Conservation (phyloP, 2,329 filamentous ascomycete species). For the Myotisia sp. region DNA sequence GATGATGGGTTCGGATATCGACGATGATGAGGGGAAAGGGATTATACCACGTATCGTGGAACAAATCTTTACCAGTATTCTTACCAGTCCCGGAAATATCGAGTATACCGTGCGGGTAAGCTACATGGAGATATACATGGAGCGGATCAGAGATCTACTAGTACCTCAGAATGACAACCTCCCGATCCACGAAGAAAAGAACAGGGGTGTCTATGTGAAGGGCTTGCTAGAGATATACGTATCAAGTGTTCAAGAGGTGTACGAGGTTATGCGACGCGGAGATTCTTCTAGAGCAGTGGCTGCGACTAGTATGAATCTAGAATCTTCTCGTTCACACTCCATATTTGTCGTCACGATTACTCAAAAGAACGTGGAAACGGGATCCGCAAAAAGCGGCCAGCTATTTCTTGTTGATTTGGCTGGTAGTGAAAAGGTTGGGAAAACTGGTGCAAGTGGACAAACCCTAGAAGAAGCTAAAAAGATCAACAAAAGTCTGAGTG, state of each 20-base stretch:
- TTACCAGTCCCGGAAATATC: constrained; percentile 80
- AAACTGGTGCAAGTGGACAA: constrained; percentile 93
- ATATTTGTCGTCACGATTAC: constrained; percentile 96
- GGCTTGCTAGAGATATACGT: constrained; percentile 90
- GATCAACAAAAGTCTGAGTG: constrained; percentile 99
- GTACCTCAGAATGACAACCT: constrained; percentile 90
- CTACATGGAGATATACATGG: constrained; percentile 99
- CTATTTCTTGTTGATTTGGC: constrained; percentile 96
- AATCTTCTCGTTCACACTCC: constrained; percentile 93
- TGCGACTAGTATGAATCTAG: constrained; percentile 97
- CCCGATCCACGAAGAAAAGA: constrained; percentile 96
- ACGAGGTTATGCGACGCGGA: constrained; percentile 89
- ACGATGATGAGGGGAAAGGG: constrained; percentile 73
- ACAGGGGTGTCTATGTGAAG: constrained; percentile 89
- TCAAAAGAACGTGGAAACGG: constrained; percentile 94
- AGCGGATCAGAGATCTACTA: constrained; percentile 85
- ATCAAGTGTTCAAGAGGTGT: constrained; percentile 87
- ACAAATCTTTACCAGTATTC: constrained; percentile 91
- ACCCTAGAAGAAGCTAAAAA: constrained; percentile 98
- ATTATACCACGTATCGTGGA: constrained; percentile 95
- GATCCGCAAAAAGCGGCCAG: constrained; percentile 88
- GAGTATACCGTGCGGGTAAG: constrained; percentile 98
- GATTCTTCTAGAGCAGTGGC: constrained; percentile 81
- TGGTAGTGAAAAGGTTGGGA: constrained; percentile 95
- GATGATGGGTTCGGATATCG: constrained; percentile 95